Conservation (phyloP, 2,329 filamentous ascomycete species). For the Colletotrichum sp. region DNA sequence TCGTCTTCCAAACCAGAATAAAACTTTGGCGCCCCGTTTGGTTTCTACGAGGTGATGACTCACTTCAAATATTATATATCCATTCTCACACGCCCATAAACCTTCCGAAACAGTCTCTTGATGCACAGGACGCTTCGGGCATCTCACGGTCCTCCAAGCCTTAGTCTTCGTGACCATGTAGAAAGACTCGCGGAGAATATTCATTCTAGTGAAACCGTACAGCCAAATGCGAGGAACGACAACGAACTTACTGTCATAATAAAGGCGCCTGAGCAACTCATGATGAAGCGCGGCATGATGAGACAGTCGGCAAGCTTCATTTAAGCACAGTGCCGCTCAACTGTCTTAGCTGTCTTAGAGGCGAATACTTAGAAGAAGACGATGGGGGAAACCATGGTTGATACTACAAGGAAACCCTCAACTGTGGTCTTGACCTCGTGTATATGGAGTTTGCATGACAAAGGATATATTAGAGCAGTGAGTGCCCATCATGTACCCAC, state of each 20-base stretch:
- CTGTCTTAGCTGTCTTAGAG: too few relatives aligned
- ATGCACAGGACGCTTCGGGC: accelerated
- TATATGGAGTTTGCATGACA: background rate
- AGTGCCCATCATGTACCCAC: too few relatives aligned
- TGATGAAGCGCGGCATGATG: too few relatives aligned
- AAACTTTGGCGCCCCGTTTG: too few relatives aligned
- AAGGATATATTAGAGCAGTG: background rate
- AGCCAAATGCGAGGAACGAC: background rate
- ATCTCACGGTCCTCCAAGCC: accelerated
- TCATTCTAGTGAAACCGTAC: background rate
- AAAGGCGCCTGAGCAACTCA: too few relatives aligned
- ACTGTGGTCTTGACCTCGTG: background rate
- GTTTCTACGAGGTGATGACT: background rate
- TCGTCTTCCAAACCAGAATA: too few relatives aligned
- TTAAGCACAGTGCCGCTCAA: too few relatives aligned
- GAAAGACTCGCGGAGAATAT: accelerated
- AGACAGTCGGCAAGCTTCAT: too few relatives aligned
- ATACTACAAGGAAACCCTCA: too few relatives aligned
- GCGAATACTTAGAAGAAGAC: background rate
- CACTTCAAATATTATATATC: accelerated
- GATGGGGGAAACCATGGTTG: accelerated
- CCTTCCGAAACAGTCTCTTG: accelerated
- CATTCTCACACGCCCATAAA: accelerated
- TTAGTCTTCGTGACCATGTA: accelerated
- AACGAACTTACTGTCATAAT: too few relatives aligned